Evolutionary conservation across 306 rosid species (phyloP).

Genomic region (Corylus avellana): DNA sequence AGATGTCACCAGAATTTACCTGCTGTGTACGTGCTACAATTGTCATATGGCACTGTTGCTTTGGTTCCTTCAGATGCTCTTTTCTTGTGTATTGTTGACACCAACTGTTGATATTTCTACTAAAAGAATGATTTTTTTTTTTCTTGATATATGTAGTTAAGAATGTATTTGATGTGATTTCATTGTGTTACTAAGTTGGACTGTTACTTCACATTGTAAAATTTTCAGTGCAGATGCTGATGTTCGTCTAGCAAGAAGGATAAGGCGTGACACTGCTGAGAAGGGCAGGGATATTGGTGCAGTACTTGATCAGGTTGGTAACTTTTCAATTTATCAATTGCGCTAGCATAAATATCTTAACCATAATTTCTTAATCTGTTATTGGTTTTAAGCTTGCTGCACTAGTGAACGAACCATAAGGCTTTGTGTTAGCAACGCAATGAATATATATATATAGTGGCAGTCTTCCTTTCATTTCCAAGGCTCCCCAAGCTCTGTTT

Average conservation of each 20-base stretch:
- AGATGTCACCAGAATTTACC: background rate
- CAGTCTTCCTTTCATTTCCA: no score
- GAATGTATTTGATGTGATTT: background rate
- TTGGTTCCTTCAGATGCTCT: conserved; percentile 21
- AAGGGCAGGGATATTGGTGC: conserved; percentile 83
- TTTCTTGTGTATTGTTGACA: background rate
- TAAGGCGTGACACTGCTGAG: conserved; percentile 85
- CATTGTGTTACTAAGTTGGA: conserved; percentile 43
- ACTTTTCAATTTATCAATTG: conserved; percentile 26
- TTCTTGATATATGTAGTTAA: conserved; percentile 19
- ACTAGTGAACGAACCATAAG: conserved; percentile 10
- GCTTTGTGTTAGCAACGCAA: conserved; percentile 6
- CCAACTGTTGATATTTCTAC: background rate
- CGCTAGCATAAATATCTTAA: conserved; percentile 3
- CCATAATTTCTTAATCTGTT: conserved; percentile 3
- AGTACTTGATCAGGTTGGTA: conserved; percentile 92
- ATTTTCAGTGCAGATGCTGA: conserved; percentile 99
- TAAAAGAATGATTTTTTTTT: background rate
- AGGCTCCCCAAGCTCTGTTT: no score
- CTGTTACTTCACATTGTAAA: conserved; percentile 66
- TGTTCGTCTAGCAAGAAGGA: conserved; percentile 97
- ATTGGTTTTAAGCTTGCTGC: conserved; percentile 1
- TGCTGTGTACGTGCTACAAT: background rate
- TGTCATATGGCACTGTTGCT: background rate
- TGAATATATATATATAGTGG: background rate